These are phyloP conservation scores for Tolypocladium paradoxum DNA, from an alignment of 2,329 filamentous ascomycete species.

Conservation along the genomic window DNA sequence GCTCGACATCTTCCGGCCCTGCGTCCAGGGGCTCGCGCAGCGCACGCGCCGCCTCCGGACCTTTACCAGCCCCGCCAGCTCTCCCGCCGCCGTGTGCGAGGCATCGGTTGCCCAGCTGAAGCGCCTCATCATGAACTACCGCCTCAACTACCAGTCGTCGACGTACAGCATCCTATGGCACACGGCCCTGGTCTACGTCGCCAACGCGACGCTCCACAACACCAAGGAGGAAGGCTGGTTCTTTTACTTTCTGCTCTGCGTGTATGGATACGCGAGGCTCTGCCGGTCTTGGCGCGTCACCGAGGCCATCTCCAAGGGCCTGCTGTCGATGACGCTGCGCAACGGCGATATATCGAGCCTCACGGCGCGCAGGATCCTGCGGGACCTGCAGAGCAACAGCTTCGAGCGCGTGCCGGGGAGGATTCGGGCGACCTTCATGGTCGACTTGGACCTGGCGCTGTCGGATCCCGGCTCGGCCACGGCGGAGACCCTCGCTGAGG, in stretches of 20 bases:
- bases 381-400: conserved; percentile 15
- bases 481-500: conserved; percentile 20
- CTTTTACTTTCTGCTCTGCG: conserved; percentile 21
- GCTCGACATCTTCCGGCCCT: conserved; percentile 14
- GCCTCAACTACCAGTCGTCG: conserved; percentile 17
- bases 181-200: conserved; percentile 24
- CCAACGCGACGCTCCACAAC: conserved; percentile 21
- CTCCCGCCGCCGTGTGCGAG: conserved; percentile 13
- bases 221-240: conserved; percentile 18
- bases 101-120: conserved; percentile 26
- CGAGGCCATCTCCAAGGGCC: conserved; percentile 16
- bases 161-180: conserved; percentile 25
- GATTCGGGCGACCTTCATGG: conserved; percentile 25
- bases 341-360: conserved; percentile 16
- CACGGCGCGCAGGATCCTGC: conserved; percentile 19
- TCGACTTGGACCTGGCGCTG: conserved; percentile 23
- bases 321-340: conserved; percentile 20
- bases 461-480: conserved; percentile 21
- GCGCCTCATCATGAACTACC: conserved; percentile 20
- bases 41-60: conserved; percentile 10
- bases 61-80: conserved; percentile 12
- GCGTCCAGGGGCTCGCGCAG: conserved; percentile 2
- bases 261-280: conserved; percentile 23
- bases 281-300: conserved; percentile 20
- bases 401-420: conserved; percentile 9